These are phyloP conservation scores for Cercophora scortea DNA, from an alignment of 495 filamentous ascomycete genomes.

Conservation along the genomic window DNA sequence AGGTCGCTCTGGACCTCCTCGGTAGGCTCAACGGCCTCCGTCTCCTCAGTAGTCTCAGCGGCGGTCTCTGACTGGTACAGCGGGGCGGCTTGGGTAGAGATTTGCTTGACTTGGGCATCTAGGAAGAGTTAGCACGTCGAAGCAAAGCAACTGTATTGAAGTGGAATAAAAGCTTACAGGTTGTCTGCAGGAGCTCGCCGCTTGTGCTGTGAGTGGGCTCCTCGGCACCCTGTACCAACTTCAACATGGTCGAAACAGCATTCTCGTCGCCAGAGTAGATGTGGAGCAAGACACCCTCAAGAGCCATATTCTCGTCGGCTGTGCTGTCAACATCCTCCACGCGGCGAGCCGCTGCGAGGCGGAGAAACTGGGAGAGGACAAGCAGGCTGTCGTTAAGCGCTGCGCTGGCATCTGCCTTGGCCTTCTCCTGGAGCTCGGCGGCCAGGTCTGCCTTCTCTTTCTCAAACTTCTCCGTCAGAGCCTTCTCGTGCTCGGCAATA, in stretches of 20 bases:
- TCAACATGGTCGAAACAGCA: conserved; percentile 76
- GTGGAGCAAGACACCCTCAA: conserved; percentile 81
- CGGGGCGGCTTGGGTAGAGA: conserved; percentile 39
- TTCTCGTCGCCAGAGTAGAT: conserved; percentile 81
- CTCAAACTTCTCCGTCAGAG: conserved; percentile 61
- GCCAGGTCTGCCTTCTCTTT: conserved; percentile 57
- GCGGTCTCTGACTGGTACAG: conserved; percentile 29
- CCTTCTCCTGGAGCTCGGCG: conserved; percentile 45
- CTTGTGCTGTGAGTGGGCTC: conserved; percentile 62
- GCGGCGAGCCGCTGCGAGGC: conserved; percentile 66
- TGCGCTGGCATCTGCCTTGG: conserved; percentile 47
- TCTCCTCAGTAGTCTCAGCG: conserved; percentile 26
- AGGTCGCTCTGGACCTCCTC: conserved; percentile 57
- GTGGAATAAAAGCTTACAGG: conserved; percentile 53
- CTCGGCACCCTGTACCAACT: conserved; percentile 72
- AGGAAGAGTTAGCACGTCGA: conserved; percentile 18
- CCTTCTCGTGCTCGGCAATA: conserved; percentile 58
- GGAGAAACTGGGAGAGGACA: conserved; percentile 69
- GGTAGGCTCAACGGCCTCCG: conserved; percentile 31
- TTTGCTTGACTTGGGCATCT: conserved; percentile 66
- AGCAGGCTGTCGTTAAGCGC: conserved; percentile 51
- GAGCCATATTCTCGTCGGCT: conserved; percentile 67
- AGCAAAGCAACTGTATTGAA: not conserved
- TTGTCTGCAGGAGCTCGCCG: conserved; percentile 56
- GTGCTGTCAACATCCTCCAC: conserved; percentile 53